phyloP scores from a whole-genome alignment of 306 rosid genomes.

The Vigna unguiculata region DNA sequence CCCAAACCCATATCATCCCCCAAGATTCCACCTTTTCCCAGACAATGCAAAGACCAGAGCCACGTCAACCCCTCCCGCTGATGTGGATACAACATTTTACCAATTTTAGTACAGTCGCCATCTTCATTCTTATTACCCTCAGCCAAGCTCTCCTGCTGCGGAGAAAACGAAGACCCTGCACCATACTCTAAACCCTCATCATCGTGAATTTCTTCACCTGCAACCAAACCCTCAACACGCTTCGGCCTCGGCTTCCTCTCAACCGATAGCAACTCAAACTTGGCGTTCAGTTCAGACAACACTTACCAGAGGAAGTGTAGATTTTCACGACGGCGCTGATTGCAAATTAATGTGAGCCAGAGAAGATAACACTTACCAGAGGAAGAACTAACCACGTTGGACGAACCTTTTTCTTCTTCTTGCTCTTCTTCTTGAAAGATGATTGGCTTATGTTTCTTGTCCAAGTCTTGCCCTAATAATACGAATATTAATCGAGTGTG shows the following conservation, averaged over 20 bases:
- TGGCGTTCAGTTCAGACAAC: conserved; percentile 63
- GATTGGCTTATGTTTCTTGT: conserved; percentile 40
- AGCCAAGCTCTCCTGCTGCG: conserved; percentile 44
- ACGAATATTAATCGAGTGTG: neutral
- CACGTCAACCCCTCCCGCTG: conserved; percentile 87
- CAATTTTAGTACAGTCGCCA: conserved; percentile 54
- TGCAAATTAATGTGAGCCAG: conserved; percentile 2
- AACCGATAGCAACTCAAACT: conserved; percentile 72
- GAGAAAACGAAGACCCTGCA: conserved; percentile 68
- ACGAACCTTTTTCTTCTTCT: conserved; percentile 30
- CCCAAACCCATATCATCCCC: conserved; percentile 99
- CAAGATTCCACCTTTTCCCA: conserved; percentile 89
- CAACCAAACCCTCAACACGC: conserved; percentile 38
- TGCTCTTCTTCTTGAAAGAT: neutral
- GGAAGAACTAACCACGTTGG: conserved; percentile 17
- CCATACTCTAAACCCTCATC: conserved; percentile 56
- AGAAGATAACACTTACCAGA: conserved; percentile 44
- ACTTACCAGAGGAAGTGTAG: conserved; percentile 43
- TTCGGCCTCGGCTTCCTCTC: conserved; percentile 58
- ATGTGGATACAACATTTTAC: conserved; percentile 76
- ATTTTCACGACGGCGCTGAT: neutral
- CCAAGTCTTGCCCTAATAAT: neutral
- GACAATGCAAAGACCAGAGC: conserved; percentile 93
- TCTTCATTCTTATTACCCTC: conserved; percentile 38
- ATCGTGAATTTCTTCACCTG: conserved; percentile 38